Base-by-base conservation (phyloP, 2,329 filamentous ascomycete genomes). In the Claviceps africana region DNA sequence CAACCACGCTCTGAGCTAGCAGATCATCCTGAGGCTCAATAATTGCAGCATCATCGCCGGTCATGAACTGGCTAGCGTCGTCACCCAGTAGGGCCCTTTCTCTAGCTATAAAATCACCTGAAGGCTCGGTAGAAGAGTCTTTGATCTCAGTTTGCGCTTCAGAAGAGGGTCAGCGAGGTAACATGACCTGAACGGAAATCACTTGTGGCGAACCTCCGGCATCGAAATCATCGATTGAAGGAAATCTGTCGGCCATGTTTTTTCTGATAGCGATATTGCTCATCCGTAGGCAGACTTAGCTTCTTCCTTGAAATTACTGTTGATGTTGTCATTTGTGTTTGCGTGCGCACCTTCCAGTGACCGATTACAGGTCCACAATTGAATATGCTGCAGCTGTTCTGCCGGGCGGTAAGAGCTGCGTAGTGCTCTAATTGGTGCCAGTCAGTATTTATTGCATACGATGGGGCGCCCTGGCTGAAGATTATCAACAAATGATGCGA, bases 61-160 rank as follows among this genome's bases (percentile, higher is more conserved):
- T 86, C 57, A 85, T 77, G 68, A 98, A 98, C 72, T 90, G 86
- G 61, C 89, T 80, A 55, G 93, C 93, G 68, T 97, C 93, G 57
- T 95, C 93, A 58, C 93, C 93, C 8, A 98, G 81, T 19, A 85
- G 71, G 56, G 89, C 93, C 64, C 89, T 88, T 73, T 98, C 93
- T 60, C 91, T 87, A 56, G 87, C 83, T 48, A 97, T 81, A 68
- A 98, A 97, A 70, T 95, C 88, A 56, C 79, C 75, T 33, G 83
- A 82, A 31, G 79, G 74, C 10, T 77, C 72, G 56, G 73, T 76
- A 56, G 76, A 73, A 39, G 80, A 68, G 52, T 73, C 75, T 69
- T 75, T 77, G 65, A 77, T 75, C 59, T 81, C 79, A 52, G 83
- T 83, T 71, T 87, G 82, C 64, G 82, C 86, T 85, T 70, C 39